A percentile compares a stretch with the other conserved stretches of the same genome.
phyloP scores from a whole-genome alignment of 208 protist genomes.

The Trypanosoma vivax region DNA sequence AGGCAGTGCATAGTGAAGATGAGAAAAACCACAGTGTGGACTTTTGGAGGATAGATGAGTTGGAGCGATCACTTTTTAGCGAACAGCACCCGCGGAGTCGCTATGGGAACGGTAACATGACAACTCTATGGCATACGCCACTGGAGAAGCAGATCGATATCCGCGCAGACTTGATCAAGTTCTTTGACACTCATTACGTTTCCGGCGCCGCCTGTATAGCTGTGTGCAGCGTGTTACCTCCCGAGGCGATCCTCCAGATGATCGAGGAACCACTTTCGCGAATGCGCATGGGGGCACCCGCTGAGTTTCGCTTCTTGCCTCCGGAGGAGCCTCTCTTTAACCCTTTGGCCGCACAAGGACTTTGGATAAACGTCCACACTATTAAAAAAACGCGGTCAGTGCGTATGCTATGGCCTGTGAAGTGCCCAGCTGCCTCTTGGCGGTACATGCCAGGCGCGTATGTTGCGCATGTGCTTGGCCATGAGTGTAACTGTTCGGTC shows the following conservation, averaged over 20 bases:
- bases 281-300: slow-evolving; percentile 30
- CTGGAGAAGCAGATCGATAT: slow-evolving; percentile 46
- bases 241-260: slow-evolving; percentile 32
- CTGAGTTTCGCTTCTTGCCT: slow-evolving; percentile 22
- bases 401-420: slow-evolving; percentile 52
- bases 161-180: slow-evolving; percentile 45
- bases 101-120: slow-evolving; percentile 88
- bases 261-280: slow-evolving; percentile 34
- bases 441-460: slow-evolving; percentile 60
- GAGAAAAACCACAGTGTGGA: slow-evolving; percentile 87
- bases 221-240: slow-evolving; percentile 34
- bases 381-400: slow-evolving; percentile 49
- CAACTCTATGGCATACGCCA: slow-evolving; percentile 69
- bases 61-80: slow-evolving; percentile 48
- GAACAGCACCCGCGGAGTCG: slow-evolving; percentile 55
- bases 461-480: slow-evolving; percentile 86
- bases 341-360: slow-evolving; percentile 1
- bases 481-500: slow-evolving; percentile 89
- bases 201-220: slow-evolving; percentile 41
- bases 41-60: slow-evolving; percentile 70
- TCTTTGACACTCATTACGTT: slow-evolving; percentile 67
- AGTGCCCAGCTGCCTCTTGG: slow-evolving; percentile 33
- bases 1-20: slow-evolving; percentile 92
- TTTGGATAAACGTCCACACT: slow-evolving; percentile 60
- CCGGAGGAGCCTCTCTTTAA: slow-evolving; percentile 21